These are phyloP conservation scores for Neodidymelliopsis sp. DNA, from an alignment of 2,329 filamentous ascomycete genomes.

Conservation along the genomic window DNA sequence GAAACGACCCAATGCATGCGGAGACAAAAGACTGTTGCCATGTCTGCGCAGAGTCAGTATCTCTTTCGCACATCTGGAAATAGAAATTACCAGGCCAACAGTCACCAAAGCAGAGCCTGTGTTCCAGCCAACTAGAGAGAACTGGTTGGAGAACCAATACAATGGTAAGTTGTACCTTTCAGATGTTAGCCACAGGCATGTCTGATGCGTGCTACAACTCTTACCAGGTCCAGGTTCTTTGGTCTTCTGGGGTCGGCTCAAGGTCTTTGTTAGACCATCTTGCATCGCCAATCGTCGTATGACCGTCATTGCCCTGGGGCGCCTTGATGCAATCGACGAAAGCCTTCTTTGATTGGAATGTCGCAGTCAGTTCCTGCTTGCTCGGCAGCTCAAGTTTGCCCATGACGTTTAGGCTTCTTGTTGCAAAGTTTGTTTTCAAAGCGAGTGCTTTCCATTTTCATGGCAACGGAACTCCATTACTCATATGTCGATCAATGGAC, in stretches of 20 bases:
- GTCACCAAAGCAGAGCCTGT: conserved; percentile 27
- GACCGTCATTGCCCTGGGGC: conserved; percentile 23
- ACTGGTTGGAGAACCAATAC: conserved; percentile 33
- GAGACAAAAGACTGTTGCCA: conserved; percentile 36
- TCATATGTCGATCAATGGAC: background rate
- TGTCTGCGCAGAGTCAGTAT: conserved; percentile 21
- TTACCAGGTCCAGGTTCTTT: conserved; percentile 38
- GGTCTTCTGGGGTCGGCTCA: conserved; percentile 30
- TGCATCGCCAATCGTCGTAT: conserved; percentile 22
- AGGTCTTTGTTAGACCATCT: conserved; percentile 38
- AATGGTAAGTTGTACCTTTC: conserved; percentile 30
- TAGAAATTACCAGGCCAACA: conserved; percentile 23
- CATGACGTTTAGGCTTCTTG: background rate
- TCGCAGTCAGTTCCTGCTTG: conserved; percentile 13
- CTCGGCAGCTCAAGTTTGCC: background rate
- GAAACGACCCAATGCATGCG: conserved; percentile 31
- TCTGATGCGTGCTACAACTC: background rate
- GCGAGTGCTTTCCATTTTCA: background rate
- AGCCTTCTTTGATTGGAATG: conserved; percentile 29
- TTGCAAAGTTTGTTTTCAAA: background rate
- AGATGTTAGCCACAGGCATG: background rate
- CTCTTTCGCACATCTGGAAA: background rate
- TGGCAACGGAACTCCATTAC: background rate
- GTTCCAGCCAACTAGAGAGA: conserved; percentile 32
- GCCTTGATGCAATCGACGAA: conserved; percentile 27